A percentile compares a stretch with the other conserved stretches of the same genome.
Conservation (phyloP, 2,329 filamentous ascomycete species). For the Penicillium sp. region DNA sequence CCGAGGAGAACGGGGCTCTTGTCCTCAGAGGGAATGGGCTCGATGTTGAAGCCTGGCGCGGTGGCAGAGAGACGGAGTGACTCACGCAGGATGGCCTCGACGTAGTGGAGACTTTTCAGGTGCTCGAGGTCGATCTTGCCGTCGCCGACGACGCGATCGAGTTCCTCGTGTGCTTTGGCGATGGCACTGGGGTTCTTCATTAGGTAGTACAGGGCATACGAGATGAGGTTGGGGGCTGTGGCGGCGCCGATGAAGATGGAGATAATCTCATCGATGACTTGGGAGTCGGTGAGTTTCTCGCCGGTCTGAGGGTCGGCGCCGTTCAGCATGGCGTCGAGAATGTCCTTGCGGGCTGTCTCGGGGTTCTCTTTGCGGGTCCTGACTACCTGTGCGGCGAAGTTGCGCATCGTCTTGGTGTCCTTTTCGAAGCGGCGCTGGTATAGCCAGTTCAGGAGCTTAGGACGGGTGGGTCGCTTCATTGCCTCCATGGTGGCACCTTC, state of each 20-base stretch:
- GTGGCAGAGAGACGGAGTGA: constrained; percentile 61
- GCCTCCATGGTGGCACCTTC: constrained; percentile 54
- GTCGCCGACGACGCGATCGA: constrained; percentile 47
- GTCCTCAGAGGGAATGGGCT: constrained; percentile 47
- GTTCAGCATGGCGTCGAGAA: constrained; percentile 57
- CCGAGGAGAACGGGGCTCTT: constrained; percentile 48
- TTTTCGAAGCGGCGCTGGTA: constrained; percentile 53
- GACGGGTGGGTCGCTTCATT: constrained; percentile 53
- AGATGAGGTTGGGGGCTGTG: constrained; percentile 64
- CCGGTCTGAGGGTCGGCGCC: constrained; percentile 59
- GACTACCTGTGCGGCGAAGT: constrained; percentile 54
- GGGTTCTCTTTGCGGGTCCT: constrained; percentile 52
- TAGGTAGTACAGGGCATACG: constrained; percentile 61
- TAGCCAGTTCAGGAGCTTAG: constrained; percentile 51
- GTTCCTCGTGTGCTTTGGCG: constrained; percentile 60
- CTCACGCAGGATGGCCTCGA: constrained; percentile 64
- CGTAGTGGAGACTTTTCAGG: constrained; percentile 61
- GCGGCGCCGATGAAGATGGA: constrained; percentile 63
- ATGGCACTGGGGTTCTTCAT: constrained; percentile 59
- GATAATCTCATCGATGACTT: constrained; percentile 63
- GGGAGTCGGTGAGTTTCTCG: constrained; percentile 53
- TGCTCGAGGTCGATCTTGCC: constrained; percentile 48
- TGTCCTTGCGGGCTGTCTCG: constrained; percentile 49
- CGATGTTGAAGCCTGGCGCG: constrained; percentile 56
- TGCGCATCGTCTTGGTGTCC: constrained; percentile 52